phyloP scores from a whole-genome alignment of 2,329 filamentous ascomycete genomes.

The Neopestalotiopsis clavispora region DNA sequence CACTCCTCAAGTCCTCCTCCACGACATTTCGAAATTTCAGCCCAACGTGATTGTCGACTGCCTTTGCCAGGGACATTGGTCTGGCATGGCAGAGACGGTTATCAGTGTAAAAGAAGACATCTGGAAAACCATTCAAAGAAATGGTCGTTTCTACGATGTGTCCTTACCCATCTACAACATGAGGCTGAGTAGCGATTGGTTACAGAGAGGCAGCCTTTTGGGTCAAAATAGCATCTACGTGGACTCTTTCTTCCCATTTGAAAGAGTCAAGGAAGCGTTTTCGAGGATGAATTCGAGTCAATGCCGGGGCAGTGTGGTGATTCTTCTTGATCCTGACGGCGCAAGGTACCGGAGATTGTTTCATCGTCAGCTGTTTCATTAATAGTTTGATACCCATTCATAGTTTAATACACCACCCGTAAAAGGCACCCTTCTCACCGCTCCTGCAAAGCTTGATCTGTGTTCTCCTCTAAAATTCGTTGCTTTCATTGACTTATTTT shows the following conservation, averaged over 20 bases:
- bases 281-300: slow-evolving; percentile 17
- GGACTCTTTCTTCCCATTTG: slow-evolving; percentile 14
- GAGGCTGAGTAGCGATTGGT: not conserved
- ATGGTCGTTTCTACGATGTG: slow-evolving; percentile 19
- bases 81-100: slow-evolving; percentile 23
- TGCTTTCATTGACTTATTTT: too few relatives aligned
- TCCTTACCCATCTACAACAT: slow-evolving; percentile 14
- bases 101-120: slow-evolving; percentile 20
- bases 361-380: too few relatives aligned
- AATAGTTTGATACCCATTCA: too few relatives aligned
- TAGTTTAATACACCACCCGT: too few relatives aligned
- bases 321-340: not conserved
- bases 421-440: too few relatives aligned
- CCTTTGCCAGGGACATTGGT: slow-evolving; percentile 23
- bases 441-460: too few relatives aligned
- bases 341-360: too few relatives aligned
- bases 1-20: slow-evolving; percentile 12
- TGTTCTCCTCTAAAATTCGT: too few relatives aligned
- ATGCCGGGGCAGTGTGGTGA: slow-evolving; percentile 19
- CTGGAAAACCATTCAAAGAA: not conserved
- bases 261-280: slow-evolving; percentile 19
- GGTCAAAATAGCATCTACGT: slow-evolving; percentile 11
- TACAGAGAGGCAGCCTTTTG: slow-evolving; percentile 7
- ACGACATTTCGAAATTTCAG: slow-evolving; percentile 16
- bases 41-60: slow-evolving; percentile 24